Percentiles rank a stretch among this genome's conserved stretches.
phyloP scores from a whole-genome alignment of 2,329 filamentous ascomycete species.

The Elsinoe ampelina region DNA sequence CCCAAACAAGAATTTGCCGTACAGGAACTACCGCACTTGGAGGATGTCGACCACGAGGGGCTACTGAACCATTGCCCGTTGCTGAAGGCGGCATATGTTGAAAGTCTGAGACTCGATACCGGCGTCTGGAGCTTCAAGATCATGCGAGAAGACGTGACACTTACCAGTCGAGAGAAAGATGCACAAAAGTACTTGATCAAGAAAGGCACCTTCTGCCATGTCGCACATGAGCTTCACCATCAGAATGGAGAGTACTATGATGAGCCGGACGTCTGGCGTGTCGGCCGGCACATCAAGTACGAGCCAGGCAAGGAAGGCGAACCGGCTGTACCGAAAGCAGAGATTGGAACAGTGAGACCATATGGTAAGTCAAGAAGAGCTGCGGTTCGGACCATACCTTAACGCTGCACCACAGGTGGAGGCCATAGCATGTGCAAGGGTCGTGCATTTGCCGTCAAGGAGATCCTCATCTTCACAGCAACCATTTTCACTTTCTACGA shows the following conservation, averaged over 20 bases:
- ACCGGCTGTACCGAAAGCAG: slow-evolving; percentile 21
- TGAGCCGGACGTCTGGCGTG: slow-evolving; percentile 24
- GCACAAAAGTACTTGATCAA: slow-evolving; percentile 24
- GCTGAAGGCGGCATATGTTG: slow-evolving; percentile 31
- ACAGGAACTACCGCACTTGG: slow-evolving; percentile 25
- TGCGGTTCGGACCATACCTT: neutral
- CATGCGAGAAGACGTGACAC: slow-evolving; percentile 27
- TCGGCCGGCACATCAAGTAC: slow-evolving; percentile 28
- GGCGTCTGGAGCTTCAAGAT: slow-evolving; percentile 29
- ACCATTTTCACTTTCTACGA: slow-evolving; percentile 49
- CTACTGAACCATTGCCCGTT: slow-evolving; percentile 27
- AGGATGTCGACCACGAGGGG: slow-evolving; percentile 26
- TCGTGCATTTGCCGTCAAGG: slow-evolving; percentile 41
- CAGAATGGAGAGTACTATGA: slow-evolving; percentile 28
- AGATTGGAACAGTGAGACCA: slow-evolving; percentile 37
- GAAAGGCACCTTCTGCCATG: slow-evolving; percentile 30
- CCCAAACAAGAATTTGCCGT: slow-evolving; percentile 26
- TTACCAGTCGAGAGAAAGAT: slow-evolving; percentile 27
- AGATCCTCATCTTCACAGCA: slow-evolving; percentile 43
- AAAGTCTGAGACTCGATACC: slow-evolving; percentile 29
- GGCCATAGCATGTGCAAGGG: slow-evolving; percentile 42
- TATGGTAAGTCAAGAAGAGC: slow-evolving; percentile 27
- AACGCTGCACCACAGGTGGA: slow-evolving; percentile 27
- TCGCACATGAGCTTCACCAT: slow-evolving; percentile 30
- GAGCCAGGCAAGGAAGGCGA: slow-evolving; percentile 21